Conservation (phyloP, 2,329 filamentous ascomycete species). For the Cercospora beticola region DNA sequence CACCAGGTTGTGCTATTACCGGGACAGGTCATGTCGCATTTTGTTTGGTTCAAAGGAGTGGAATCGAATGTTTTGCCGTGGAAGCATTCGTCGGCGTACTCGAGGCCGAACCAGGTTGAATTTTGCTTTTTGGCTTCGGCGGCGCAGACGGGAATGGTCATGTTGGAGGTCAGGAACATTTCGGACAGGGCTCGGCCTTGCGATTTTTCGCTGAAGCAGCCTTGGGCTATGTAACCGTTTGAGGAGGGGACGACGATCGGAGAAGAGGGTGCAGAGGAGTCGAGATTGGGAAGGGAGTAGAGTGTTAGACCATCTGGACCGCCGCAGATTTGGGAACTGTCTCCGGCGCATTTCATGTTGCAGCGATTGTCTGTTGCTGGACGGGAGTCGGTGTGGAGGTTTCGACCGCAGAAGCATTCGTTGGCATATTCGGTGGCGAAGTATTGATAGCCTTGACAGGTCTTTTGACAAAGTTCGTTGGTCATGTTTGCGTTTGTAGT, state of each 20-base stretch:
- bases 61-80: constrained; percentile 2
- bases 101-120: constrained; percentile 32
- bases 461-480: constrained; percentile 39
- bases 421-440: constrained; percentile 40
- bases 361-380: constrained; percentile 22
- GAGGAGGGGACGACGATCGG: constrained; percentile 16
- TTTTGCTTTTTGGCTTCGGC: constrained; percentile 28
- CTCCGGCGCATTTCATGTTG: constrained; percentile 29
- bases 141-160: constrained; percentile 29
- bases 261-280: constrained; percentile 8
- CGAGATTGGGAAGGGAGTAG: constrained; percentile 3
- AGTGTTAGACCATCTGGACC: constrained; percentile 14
- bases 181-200: constrained; percentile 28
- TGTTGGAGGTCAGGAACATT: constrained; percentile 25
- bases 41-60: background rate
- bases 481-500: constrained; percentile 38
- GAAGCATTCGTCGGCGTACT: constrained; percentile 33
- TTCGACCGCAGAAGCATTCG: constrained; percentile 36
- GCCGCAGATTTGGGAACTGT: constrained; percentile 30
- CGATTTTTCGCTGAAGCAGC: constrained; percentile 34
- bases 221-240: constrained; percentile 26
- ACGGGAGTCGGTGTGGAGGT: background rate
- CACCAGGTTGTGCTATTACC: background rate
- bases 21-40: background rate
- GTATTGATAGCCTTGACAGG: constrained; percentile 35